A percentile compares a stretch with the other conserved stretches of the same genome.
phyloP scores from a whole-genome alignment of 2,329 filamentous ascomycete species.

The Helminthosporium solani region DNA sequence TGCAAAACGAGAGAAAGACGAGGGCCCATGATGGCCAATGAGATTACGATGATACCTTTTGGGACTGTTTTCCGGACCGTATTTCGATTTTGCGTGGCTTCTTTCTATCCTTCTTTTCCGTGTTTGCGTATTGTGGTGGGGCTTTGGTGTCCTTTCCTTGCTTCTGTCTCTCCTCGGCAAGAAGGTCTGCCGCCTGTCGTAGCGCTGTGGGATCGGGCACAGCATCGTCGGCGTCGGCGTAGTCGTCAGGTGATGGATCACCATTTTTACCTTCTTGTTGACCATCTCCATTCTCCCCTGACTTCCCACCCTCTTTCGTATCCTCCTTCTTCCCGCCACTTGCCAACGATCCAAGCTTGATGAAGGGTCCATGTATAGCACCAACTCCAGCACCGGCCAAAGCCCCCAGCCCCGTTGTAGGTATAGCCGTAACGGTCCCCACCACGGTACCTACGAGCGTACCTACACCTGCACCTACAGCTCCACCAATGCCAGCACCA shows the following conservation, averaged over 20 bases:
- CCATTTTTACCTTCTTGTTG: constrained; percentile 4
- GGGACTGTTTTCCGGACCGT: constrained; percentile 5
- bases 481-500: constrained; percentile 46
- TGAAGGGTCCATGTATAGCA: constrained; percentile 46
- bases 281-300: constrained; percentile 9
- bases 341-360: constrained; percentile 38
- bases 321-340: constrained; percentile 14
- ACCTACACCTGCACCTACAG: constrained; percentile 44
- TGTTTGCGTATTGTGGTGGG: background rate
- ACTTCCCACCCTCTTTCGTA: constrained; percentile 10
- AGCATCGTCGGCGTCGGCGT: constrained; percentile 23
- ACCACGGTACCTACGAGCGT: constrained; percentile 46
- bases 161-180: constrained; percentile 20
- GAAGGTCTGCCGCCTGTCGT: constrained; percentile 25
- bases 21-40: background rate
- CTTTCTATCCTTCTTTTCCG: constrained; percentile 1
- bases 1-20: background rate
- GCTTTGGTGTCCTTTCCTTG: constrained; percentile 5
- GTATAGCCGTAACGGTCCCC: constrained; percentile 43
- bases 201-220: constrained; percentile 29
- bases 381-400: constrained; percentile 46
- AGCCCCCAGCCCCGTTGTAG: constrained; percentile 43
- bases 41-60: background rate
- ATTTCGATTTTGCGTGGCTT: constrained; percentile 13
- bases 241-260: constrained; percentile 16